Evolutionary conservation across 2,329 filamentous ascomycete species (phyloP), one percentile per base, ranked within the genome.

Genomic region (Pseudogymnoascus sp.): DNA sequence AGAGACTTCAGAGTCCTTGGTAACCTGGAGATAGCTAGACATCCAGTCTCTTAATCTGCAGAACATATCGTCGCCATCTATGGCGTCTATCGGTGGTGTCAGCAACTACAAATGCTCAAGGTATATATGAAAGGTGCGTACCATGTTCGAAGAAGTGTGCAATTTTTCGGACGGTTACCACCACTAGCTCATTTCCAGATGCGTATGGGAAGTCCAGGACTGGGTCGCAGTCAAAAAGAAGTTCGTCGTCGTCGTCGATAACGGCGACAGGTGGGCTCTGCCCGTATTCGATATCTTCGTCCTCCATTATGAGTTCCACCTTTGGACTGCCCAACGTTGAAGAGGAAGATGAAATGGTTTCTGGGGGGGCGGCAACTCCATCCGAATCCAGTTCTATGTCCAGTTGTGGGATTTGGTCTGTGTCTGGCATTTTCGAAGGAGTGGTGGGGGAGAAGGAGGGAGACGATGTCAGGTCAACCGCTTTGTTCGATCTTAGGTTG

Each of bases 401-500:
- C 65, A 15, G 64, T 63, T 30, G 58, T 63, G 43, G 38, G 59
- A 38, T 69, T 64, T 66, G 64, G 39, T 53, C 61, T 39, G 50
- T 60, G 28, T 63, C 58, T 28, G 47, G 41, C 67, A 70, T 71
- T 62, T 69, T 71, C 47, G 67, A 68, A 6, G 66, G 67, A 53
- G 70, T 71, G 43, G 70, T 70, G 28, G 76, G 76, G 6, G 80
- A 80, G 11, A 73, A 64, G 3, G 80, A 75, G 3, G 76, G 78
- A 20, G 78, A 76, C 15, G 75, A 72, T 28, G 74, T 74, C 14
- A 72, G 71, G 20, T 77, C 75, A 57, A 75, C 71, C 43, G 71
- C 69, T 14, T 74, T 75, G 73, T 63, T 71, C 68, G 66, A 79
- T 79, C 83, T 80, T 57, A 86, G 73, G 67, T 85, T 86, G 60